Conservation (phyloP, 768 basidiomycete species). For the Mycena amicta region DNA sequence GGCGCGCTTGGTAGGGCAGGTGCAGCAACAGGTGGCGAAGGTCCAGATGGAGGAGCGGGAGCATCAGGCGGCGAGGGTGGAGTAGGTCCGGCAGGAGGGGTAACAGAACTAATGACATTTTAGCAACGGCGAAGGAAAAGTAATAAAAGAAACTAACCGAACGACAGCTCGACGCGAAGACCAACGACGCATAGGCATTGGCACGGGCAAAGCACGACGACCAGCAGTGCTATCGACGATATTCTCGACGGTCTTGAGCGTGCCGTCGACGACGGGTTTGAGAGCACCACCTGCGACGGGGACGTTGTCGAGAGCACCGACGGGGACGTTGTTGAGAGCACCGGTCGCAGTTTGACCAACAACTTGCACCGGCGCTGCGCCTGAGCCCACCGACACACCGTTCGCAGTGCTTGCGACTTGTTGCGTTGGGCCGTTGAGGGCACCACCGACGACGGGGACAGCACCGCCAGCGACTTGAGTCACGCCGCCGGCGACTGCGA, state of each 20-base stretch:
- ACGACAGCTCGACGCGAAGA: background rate
- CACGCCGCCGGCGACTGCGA: too few relatives aligned
- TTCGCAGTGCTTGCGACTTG: too few relatives aligned
- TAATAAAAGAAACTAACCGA: background rate
- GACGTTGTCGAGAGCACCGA: background rate
- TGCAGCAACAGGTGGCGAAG: constrained; percentile 5
- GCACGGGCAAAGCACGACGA: background rate
- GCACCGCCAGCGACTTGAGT: too few relatives aligned
- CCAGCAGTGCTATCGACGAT: background rate
- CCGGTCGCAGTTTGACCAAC: constrained; percentile 2
- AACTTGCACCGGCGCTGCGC: too few relatives aligned
- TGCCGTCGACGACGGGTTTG: background rate
- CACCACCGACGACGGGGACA: too few relatives aligned
- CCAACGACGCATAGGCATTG: background rate
- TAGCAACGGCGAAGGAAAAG: background rate
- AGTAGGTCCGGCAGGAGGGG: background rate
- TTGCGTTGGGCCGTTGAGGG: too few relatives aligned
- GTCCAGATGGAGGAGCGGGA: background rate
- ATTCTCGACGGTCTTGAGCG: background rate
- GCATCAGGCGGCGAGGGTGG: constrained; percentile 7
- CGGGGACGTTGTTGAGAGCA: constrained; percentile 2
- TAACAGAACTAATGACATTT: background rate
- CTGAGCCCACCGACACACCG: too few relatives aligned
- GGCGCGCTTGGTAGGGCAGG: background rate
- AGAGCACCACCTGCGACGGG: background rate